phyloP scores from a whole-genome alignment of 2,329 filamentous ascomycete genomes.

The Calonectria pauciramosa region DNA sequence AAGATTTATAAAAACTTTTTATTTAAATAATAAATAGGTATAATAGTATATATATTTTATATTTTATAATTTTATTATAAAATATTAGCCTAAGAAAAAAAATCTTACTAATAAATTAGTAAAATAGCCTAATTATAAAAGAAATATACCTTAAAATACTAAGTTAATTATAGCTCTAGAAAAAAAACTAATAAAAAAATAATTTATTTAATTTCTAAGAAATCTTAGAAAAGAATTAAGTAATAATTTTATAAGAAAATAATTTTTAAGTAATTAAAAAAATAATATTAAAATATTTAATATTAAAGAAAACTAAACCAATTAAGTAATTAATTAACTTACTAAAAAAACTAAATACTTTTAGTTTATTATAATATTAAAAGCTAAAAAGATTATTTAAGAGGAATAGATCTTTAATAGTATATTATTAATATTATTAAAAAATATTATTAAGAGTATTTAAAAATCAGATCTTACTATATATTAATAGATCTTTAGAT shows the following conservation, averaged over 20 bases:
- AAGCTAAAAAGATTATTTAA: too few relatives aligned
- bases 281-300: neutral
- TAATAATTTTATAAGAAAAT: neutral
- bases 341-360: neutral
- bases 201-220: neutral
- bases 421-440: neutral
- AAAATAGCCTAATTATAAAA: too few relatives aligned
- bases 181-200: too few relatives aligned
- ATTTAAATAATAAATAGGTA: neutral
- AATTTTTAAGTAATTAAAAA: neutral
- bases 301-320: neutral
- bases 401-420: neutral
- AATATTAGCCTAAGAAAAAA: too few relatives aligned
- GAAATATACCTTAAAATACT: too few relatives aligned
- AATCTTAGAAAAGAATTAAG: neutral
- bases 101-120: too few relatives aligned
- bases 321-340: neutral
- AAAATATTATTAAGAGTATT: neutral
- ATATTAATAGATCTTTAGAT: neutral
- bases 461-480: neutral
- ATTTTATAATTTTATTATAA: neutral
- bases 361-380: neutral
- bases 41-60: neutral
- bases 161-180: too few relatives aligned
- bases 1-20: neutral